Evolutionary conservation across 1,139 yeast species (phyloP), one percentile per base, ranked within the genome.

Genomic region (Geotrichum reessii): DNA sequence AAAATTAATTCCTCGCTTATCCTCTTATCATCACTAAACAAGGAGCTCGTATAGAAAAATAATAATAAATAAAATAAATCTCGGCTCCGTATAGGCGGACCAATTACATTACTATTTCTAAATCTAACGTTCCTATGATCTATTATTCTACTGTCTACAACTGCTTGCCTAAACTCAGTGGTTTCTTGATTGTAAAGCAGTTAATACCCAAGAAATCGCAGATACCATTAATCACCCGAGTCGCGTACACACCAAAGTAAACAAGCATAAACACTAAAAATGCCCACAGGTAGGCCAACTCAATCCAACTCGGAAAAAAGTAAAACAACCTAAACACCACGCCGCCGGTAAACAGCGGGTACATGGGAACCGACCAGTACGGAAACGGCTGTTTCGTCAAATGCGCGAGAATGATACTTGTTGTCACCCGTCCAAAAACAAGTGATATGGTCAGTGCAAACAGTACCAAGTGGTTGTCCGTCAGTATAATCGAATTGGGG

Each of bases 351-450:
- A 69, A 61, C 31, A 75, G 67, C 17, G 77, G 74, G 19, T 73
- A 61, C 65, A 71, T 64, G 19, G 75, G 71, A 42, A 74, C 58
- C 31, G 73, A 72, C 71, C 75, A 70, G 59, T 66, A 67, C 27
- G 95, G 95, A 75, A 85, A 87, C 19, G 74, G 73, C 68, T 85
- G 91, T 55, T 81, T 71, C 40, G 93, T 86, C 66, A 87, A 79
- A 71, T 87, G 95, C 17, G 87, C 87, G 63, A 85, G 76, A 64
- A 87, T 87, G 51, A 76, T 71, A 28, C 75, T 67, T 1, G 79
- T 76, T 7, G 79, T 74, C 63, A 85, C 82, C 66, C 93, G 78
- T 11, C 92, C 93, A 60, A 87, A 90, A 11, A 81, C 75, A 65
- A 85, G 85, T 4, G 93, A 87, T 63, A 83, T 78, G 3, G 86